Evolutionary conservation across 1,284 basidiomycete genomes (phyloP), one percentile per base, ranked within the genome.

Genomic region (Chiua sp.): DNA sequence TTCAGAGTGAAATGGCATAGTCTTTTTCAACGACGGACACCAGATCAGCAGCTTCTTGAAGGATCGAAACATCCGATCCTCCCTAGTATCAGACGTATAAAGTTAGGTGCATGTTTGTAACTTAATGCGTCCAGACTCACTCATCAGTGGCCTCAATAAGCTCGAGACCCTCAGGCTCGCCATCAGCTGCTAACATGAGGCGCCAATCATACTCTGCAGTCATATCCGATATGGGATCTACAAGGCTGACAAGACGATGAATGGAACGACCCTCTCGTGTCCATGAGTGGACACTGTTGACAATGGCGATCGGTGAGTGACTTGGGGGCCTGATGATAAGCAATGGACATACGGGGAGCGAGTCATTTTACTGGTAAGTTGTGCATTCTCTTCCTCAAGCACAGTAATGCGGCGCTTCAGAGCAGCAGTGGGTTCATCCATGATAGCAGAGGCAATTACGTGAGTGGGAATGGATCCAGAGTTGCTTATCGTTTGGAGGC

Each of bases 41-140:
- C 62, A 66, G 1, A 5, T 0, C 1, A 56, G 4, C 2, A 66
- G 47, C 22, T 64, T 57, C 39, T 62, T 59, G 33, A 61, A 66
- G 12, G 62, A 56, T 2, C 37, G 46, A 22, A 61, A 66, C 11
- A 11, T 18, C 7, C 28, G 32, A 1, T 66, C 23, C 39, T 66
- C 47, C 13, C 65, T 66, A 33, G 35, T 13, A 23, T 16, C 33
- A 35, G 33, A 28, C 8, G 28, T 30, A 55, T n/a, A 59, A 26
- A 44, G 15, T 51, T 28, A 44, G 22, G 4, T 7, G 7, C 10
- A 22, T 7, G n/a, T 28, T n/a, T 26, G 3, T n/a, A 35, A 22
- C 18, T 20, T 7, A 47, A 1, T 11, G 6, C 11, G n/a, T 7
- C 13, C 13, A 35, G 13, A 47, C 56, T 50, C 26, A 61, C 59